Evolutionary conservation across 345 rosid genomes (phyloP), one percentile per base, ranked within the genome.

Genomic region (Kernera saxatilis): DNA sequence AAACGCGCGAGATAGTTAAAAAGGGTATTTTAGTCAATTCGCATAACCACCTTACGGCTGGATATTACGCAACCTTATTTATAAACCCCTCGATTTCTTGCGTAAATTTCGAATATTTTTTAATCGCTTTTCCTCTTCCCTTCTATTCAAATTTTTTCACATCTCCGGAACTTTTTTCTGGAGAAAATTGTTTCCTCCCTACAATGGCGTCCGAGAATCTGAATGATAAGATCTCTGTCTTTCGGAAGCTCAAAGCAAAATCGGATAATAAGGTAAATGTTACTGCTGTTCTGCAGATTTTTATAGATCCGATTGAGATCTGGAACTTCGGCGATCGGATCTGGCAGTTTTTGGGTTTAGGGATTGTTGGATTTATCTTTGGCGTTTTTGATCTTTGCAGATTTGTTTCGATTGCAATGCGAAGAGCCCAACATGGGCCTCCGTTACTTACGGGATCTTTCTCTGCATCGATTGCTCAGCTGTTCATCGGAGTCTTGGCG

Each of bases 391-490:
- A 1, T 7, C 0, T 44, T 19, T 61, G 54, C 73, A 94, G 99
- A 86, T 88, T 80, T 91, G 99, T 71, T 91, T 89, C 51, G 99
- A 94, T 80, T 94, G 99, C 66, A 91, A 91, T 82, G 93, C 97
- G 21, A 94, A 87, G 86, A 94, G 84, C 26, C 99, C 99, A 27
- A 88, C 93, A 5, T 94, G 99, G 99, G 97, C 98, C 0, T 94
- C 98, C 27, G 97, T 94, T 50, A 91, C 99, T 4, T 91, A 88
- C 46, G 98, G 99, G 80, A 84, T 94, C 86, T 94, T 94, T 79
- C 92, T 94, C 35, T 91, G 99, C 76, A 89, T 94, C 69, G 98
- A 91, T 78, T 94, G 99, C 71, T 94, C 99, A 2, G 99, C 98
- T 13, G 92, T 81, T 75, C 99, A 91, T 73, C 93, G 99, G 29